Evolutionary conservation across 164 flowering plant species (phyloP).

Genomic region (Cinnamomum chago): DNA sequence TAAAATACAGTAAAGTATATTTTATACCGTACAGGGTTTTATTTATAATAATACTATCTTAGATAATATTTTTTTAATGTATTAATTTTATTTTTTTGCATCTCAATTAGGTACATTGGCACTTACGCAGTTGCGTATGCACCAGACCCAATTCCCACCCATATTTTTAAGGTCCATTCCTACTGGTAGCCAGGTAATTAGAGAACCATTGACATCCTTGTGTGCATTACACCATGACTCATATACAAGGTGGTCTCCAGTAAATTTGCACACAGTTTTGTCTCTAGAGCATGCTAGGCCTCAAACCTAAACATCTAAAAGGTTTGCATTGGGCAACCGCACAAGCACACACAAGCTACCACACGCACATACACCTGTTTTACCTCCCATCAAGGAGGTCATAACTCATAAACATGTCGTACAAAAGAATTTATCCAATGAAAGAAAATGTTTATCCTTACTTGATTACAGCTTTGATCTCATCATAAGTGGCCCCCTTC

Average conservation of each 20-base stretch:
- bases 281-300: too few species aligned
- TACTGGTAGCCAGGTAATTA: neutral
- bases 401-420: too few species aligned
- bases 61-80: too few species aligned
- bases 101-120: neutral
- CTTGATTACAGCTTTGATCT: constrained; percentile 69
- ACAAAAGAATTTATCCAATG: neutral
- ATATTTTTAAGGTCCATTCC: neutral
- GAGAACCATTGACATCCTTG: too few species aligned
- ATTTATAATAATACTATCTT: too few species aligned
- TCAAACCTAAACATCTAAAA: neutral
- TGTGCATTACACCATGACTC: too few species aligned
- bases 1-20: too few species aligned
- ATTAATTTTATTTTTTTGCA: too few species aligned
- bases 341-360: neutral
- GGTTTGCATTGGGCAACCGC: neutral
- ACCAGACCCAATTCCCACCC: neutral
- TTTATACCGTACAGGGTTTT: neutral
- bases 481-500: constrained; percentile 56
- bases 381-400: neutral
- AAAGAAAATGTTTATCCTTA: constrained; percentile 19
- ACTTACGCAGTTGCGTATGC: neutral
- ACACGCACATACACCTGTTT: too few species aligned
- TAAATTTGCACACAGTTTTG: too few species aligned
- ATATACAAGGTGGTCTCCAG: too few species aligned